These are phyloP conservation scores for Mucor lusitanicus DNA, from an alignment of 371 early-diverging fungal genomes.

Conservation along the genomic window DNA sequence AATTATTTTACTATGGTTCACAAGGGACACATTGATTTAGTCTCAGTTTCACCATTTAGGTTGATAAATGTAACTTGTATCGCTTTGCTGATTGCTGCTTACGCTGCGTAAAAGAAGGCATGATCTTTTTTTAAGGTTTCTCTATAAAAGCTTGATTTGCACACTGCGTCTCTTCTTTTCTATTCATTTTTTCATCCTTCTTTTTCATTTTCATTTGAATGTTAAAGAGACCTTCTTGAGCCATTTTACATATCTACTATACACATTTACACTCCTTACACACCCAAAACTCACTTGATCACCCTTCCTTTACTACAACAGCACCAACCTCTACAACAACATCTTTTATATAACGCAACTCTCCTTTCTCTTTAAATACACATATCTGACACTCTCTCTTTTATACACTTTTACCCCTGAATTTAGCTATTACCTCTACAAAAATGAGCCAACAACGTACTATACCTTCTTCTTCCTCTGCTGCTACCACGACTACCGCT, in stretches of 20 bases:
- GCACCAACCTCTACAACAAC: not conserved
- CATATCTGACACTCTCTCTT: not conserved
- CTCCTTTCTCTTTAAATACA: too few relatives aligned
- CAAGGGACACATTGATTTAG: conserved; percentile 11
- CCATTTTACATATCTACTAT: not conserved
- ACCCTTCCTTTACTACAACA: conserved; percentile 4
- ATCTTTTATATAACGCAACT: conserved; percentile 3
- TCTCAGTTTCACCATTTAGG: conserved; percentile 8
- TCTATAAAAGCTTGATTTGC: not conserved
- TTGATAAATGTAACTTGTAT: not conserved
- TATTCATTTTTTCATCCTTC: conserved; percentile 1
- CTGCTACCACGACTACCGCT: too few relatives aligned
- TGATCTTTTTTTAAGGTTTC: conserved; percentile 16
- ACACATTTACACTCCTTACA: conserved; percentile 5
- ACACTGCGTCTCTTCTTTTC: not conserved
- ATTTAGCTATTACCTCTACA: not conserved
- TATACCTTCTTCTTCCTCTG: conserved; percentile 15
- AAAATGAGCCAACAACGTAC: conserved; percentile 24
- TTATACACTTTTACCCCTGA: not conserved
- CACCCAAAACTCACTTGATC: not conserved
- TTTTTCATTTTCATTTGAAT: conserved; percentile 12
- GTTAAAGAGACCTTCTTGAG: not conserved
- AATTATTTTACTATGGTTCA: conserved; percentile 4
- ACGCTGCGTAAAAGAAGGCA: conserved; percentile 6
- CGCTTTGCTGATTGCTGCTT: not conserved